phyloP scores from a whole-genome alignment of 768 basidiomycete genomes.

The Chalciporus piperatus region DNA sequence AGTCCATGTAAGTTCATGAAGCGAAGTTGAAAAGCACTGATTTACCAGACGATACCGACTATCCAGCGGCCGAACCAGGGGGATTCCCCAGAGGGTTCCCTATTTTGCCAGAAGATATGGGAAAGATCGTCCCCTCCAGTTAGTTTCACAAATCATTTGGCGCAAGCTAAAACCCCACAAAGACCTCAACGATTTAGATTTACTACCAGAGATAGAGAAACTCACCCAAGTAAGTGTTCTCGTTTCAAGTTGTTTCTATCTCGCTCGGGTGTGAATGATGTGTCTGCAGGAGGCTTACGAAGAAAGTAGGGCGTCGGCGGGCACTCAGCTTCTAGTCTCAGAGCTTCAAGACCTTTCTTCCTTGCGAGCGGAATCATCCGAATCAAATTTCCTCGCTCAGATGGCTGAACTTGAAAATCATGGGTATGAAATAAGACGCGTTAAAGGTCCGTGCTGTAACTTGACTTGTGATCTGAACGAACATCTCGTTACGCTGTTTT shows the following conservation, averaged over 20 bases:
- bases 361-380: conserved; percentile 55
- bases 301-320: conserved; percentile 32
- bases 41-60: conserved; percentile 18
- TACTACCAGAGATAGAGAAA: conserved; percentile 35
- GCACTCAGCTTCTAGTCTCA: conserved; percentile 52
- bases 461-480: background rate
- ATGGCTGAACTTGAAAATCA: conserved; percentile 64
- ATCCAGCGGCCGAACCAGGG: background rate
- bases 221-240: conserved; percentile 36
- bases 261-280: background rate
- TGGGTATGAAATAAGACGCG: conserved; percentile 71
- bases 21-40: conserved; percentile 27
- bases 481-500: background rate
- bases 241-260: background rate
- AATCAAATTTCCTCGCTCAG: conserved; percentile 57
- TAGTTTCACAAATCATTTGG: background rate
- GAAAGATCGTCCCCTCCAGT: conserved; percentile 7
- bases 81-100: conserved; percentile 28
- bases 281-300: conserved; percentile 37
- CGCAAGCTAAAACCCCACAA: background rate
- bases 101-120: conserved; percentile 31
- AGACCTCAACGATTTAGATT: conserved; percentile 35
- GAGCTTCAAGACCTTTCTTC: conserved; percentile 48
- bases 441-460: conserved; percentile 52
- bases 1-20: conserved; percentile 24